Evolutionary conservation across 2,329 filamentous ascomycete species (phyloP).

Genomic region (Leptographium flavum): DNA sequence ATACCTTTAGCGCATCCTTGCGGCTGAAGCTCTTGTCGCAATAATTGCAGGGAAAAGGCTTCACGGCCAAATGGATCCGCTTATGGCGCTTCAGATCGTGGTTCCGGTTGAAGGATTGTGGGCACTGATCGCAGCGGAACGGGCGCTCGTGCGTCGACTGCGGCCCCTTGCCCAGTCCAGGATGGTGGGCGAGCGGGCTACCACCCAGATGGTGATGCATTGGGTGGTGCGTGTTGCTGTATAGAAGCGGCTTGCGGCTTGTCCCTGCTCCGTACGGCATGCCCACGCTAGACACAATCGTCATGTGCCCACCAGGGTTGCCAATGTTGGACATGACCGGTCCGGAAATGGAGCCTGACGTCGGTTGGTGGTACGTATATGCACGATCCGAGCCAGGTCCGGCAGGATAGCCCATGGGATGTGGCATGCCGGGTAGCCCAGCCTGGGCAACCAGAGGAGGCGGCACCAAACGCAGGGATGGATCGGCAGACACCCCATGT

Average conservation of each 20-base stretch:
- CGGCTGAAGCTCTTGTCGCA: slow-evolving; percentile 96
- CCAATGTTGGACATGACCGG: slow-evolving; percentile 7
- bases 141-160: slow-evolving; percentile 56
- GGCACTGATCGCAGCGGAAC: slow-evolving; percentile 87
- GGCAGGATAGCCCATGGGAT: slow-evolving; percentile 1
- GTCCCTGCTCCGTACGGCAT: slow-evolving; percentile 4
- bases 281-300: slow-evolving; percentile 3
- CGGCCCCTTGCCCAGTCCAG: slow-evolving; percentile 28
- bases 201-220: slow-evolving; percentile 17
- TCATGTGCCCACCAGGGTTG: slow-evolving; percentile 6
- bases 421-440: slow-evolving; percentile 1
- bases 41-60: slow-evolving; percentile 81
- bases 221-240: slow-evolving; percentile 5
- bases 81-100: slow-evolving; percentile 95
- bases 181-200: slow-evolving; percentile 11
- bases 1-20: slow-evolving; percentile 92
- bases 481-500: neutral
- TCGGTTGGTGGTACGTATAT: slow-evolving; percentile 2
- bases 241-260: slow-evolving; percentile 5
- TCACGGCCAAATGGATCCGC: slow-evolving; percentile 84
- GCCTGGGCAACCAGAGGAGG: slow-evolving; percentile 7
- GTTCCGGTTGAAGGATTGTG: slow-evolving; percentile 89
- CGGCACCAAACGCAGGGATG: slow-evolving; percentile 5
- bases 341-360: neutral
- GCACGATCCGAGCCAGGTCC: neutral